Conservation (phyloP, 1,139 yeast species). For the Wickerhamomyces sp. region DNA sequence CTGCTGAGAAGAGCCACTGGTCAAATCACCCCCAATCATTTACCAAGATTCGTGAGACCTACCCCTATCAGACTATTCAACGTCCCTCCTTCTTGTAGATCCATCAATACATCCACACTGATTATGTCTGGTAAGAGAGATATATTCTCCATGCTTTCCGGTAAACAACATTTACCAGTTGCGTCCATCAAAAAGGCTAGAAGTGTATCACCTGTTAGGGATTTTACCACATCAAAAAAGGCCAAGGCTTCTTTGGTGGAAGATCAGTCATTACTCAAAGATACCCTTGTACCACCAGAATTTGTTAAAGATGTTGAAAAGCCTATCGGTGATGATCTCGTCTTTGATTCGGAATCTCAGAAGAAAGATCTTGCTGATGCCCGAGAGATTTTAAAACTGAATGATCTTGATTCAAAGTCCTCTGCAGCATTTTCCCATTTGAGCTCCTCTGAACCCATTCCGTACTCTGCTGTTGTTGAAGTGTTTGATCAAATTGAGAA, state of each 20-base stretch:
- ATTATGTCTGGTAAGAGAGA: conserved; percentile 7
- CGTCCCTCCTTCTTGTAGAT: too few species aligned
- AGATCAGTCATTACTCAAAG: too few species aligned
- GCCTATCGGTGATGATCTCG: conserved; percentile 13
- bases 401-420: conserved; percentile 3
- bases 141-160: conserved; percentile 7
- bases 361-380: conserved; percentile 20
- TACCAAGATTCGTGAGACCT: too few species aligned
- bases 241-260: too few species aligned
- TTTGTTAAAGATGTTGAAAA: too few species aligned
- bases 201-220: too few species aligned
- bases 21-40: too few species aligned
- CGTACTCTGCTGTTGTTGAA: conserved; percentile 59
- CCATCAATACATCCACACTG: background rate
- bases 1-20: background rate
- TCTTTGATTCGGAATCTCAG: conserved; percentile 20
- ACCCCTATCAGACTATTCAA: too few species aligned
- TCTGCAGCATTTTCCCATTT: conserved; percentile 2
- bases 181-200: background rate
- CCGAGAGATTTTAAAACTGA: conserved; percentile 12
- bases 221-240: too few species aligned
- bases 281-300: too few species aligned
- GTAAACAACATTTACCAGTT: background rate
- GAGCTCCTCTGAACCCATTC: conserved; percentile 29
- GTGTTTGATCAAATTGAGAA: conserved; percentile 72